Evolutionary conservation across 2,329 filamentous ascomycete genomes (phyloP).

Genomic region (Alternaria postmessia): DNA sequence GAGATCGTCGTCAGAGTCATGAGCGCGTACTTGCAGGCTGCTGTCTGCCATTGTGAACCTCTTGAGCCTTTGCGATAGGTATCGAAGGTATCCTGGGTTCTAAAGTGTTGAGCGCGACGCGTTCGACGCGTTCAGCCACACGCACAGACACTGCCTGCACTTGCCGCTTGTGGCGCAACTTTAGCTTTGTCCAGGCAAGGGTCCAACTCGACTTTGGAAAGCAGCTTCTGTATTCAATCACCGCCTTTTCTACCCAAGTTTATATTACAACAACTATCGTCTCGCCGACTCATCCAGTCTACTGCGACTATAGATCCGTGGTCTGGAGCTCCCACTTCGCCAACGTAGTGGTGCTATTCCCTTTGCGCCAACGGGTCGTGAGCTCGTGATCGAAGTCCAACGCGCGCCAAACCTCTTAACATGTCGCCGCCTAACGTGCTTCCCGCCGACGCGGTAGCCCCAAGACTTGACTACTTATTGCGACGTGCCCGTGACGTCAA

Average conservation of each 20-base stretch:
- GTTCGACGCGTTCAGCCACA: constrained; percentile 23
- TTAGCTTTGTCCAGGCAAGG: constrained; percentile 11
- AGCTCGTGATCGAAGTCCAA: constrained; percentile 13
- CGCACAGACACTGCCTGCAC: constrained; percentile 17
- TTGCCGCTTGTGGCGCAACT: constrained; percentile 20
- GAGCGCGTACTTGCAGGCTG: constrained; percentile 22
- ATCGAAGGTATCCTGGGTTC: neutral
- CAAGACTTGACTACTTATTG: constrained; percentile 52
- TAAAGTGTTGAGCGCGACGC: constrained; percentile 17
- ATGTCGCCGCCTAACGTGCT: constrained; percentile 42
- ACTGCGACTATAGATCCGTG: neutral
- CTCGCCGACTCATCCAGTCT: neutral
- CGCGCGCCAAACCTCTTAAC: constrained; percentile 1
- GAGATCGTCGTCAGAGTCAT: constrained; percentile 57
- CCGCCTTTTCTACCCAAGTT: neutral
- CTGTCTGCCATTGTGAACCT: constrained; percentile 30
- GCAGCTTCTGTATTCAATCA: constrained; percentile 8
- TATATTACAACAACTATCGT: neutral
- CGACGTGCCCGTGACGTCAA: constrained; percentile 53
- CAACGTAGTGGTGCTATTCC: neutral
- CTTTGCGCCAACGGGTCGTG: constrained; percentile 2
- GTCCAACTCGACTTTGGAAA: constrained; percentile 14
- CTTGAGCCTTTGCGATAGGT: neutral
- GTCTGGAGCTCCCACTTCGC: neutral
- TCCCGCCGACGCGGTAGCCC: constrained; percentile 36